Percentiles rank a stretch among this genome's conserved stretches.
These are phyloP conservation scores for Alloascoidea hylecoeti DNA, from an alignment of 805 yeast genomes.

Conservation along the genomic window DNA sequence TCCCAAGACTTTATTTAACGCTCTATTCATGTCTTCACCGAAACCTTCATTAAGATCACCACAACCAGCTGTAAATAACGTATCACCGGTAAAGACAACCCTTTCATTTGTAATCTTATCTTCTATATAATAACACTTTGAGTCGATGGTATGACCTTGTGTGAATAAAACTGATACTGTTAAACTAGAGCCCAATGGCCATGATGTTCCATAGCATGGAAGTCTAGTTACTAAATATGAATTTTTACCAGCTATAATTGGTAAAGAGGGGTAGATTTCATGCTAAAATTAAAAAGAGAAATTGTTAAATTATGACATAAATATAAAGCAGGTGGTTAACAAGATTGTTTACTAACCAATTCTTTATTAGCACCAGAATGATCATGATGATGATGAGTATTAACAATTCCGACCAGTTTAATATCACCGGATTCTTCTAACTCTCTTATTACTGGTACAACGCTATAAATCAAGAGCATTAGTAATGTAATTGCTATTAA, in stretches of 20 bases:
- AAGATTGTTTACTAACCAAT: constrained; percentile 12
- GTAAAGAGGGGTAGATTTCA: constrained; percentile 28
- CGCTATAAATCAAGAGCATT: too few species aligned
- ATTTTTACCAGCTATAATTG: constrained; percentile 75
- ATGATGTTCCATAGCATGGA: constrained; percentile 48
- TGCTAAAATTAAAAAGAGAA: constrained; percentile 7
- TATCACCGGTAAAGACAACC: constrained; percentile 92
- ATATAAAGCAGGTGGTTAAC: not conserved
- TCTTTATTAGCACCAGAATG: constrained; percentile 78
- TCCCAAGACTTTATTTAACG: constrained; percentile 47
- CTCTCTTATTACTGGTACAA: constrained; percentile 28
- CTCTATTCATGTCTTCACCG: constrained; percentile 62
- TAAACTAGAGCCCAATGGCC: constrained; percentile 50
- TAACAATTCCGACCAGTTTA: constrained; percentile 63
- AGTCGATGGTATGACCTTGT: constrained; percentile 96
- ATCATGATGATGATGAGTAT: constrained; percentile 94
- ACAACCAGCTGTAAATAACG: constrained; percentile 87
- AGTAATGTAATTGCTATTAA: constrained; percentile 1
- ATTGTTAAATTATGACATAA: not conserved
- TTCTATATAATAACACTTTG: constrained; percentile 70
- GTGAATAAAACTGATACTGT: constrained; percentile 77
- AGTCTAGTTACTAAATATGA: constrained; percentile 60
- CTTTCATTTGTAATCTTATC: constrained; percentile 51
- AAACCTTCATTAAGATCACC: constrained; percentile 94
- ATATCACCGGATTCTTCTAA: constrained; percentile 19